These are phyloP conservation scores for Vaccinium corymbosum DNA, from an alignment of 148 eudicot genomes.

Conservation along the genomic window DNA sequence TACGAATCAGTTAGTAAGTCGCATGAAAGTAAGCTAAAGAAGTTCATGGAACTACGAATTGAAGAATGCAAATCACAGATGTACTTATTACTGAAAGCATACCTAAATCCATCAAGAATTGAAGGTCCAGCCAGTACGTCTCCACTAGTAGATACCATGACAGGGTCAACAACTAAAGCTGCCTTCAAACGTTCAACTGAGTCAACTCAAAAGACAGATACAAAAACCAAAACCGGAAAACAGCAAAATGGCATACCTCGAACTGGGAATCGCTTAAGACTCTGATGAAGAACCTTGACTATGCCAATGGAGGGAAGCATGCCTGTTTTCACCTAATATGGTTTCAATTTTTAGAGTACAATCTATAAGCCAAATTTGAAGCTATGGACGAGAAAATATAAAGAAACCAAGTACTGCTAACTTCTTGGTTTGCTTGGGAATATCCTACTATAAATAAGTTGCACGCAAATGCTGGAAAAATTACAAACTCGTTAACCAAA, in stretches of 20 bases:
- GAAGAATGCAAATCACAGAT: background rate
- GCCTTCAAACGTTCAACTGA: conserved; percentile 43
- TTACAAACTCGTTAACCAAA: background rate
- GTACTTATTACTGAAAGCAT: conserved; percentile 11
- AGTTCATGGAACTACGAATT: too few species aligned
- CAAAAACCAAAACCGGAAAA: conserved; percentile 12
- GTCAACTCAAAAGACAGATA: conserved; percentile 27
- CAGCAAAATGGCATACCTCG: conserved; percentile 44
- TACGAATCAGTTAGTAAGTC: background rate
- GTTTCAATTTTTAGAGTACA: conserved; percentile 7
- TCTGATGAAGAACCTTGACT: conserved; percentile 52
- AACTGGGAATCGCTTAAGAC: conserved; percentile 64
- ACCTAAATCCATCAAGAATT: conserved; percentile 66
- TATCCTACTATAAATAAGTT: too few species aligned
- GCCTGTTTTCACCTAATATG: conserved; percentile 81
- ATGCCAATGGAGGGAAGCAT: conserved; percentile 87
- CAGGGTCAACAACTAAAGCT: conserved; percentile 97
- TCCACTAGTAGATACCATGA: conserved; percentile 97
- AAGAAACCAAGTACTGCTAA: background rate
- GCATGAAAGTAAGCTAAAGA: background rate
- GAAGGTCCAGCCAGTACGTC: conserved; percentile 77
- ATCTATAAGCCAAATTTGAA: background rate
- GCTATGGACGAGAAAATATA: background rate
- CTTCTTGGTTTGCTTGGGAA: too few species aligned
- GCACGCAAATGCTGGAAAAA: too few species aligned